A percentile compares a stretch with the other conserved stretches of the same genome.
These are phyloP conservation scores for Scutellaria minor DNA, from an alignment of 257 asterid species.

Conservation along the genomic window DNA sequence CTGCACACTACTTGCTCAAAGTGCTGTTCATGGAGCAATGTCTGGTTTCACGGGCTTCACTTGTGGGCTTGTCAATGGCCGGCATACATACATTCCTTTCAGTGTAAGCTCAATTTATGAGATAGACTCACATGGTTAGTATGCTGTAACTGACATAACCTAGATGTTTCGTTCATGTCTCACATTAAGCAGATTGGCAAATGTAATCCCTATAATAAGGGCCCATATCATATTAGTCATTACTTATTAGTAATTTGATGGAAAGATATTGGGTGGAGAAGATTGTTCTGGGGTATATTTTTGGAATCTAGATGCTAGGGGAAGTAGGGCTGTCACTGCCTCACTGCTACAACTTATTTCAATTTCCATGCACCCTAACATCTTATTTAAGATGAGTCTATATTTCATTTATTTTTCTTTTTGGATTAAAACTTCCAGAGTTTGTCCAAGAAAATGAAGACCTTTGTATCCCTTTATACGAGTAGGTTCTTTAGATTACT, in stretches of 20 bases:
- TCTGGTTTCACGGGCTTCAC: slow-evolving; percentile 75
- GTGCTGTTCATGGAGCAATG: slow-evolving; percentile 88
- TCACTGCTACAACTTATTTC: too few species aligned
- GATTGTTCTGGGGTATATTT: neutral
- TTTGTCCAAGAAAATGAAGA: neutral
- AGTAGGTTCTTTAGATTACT: neutral
- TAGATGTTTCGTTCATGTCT: neutral
- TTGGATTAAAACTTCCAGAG: slow-evolving; percentile 1
- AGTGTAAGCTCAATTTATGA: slow-evolving; percentile 48
- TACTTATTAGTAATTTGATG: neutral
- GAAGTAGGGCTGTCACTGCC: neutral
- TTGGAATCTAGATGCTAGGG: neutral
- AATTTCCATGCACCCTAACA: too few species aligned
- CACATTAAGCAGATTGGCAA: neutral
- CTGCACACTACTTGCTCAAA: slow-evolving; percentile 82
- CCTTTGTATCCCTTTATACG: neutral
- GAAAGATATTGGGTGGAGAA: neutral
- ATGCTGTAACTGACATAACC: neutral
- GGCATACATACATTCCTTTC: slow-evolving; percentile 71
- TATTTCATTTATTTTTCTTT: neutral
- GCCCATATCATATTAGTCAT: too few species aligned
- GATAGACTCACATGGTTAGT: neutral
- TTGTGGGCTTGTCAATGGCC: slow-evolving; percentile 67
- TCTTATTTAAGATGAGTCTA: too few species aligned
- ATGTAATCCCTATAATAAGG: neutral